These are phyloP conservation scores for Plectosphaerella plurivora DNA, from an alignment of 2,329 filamentous ascomycete genomes.

Conservation along the genomic window DNA sequence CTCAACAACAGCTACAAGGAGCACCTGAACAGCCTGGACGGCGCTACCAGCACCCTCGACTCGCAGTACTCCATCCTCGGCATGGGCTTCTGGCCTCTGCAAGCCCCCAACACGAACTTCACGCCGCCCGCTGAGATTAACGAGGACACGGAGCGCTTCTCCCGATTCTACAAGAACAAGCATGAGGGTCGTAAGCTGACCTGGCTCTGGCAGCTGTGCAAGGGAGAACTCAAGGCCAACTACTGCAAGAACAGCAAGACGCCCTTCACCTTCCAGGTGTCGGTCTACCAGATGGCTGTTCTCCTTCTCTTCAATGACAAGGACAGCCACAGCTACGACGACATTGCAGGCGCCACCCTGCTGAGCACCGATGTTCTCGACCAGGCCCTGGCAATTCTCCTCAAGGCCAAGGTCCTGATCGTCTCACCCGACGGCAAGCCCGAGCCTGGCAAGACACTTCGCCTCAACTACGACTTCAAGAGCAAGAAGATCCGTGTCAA, in stretches of 20 bases:
- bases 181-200: slow-evolving; percentile 94
- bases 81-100: slow-evolving; percentile 95
- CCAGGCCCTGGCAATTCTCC: slow-evolving; percentile 76
- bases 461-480: slow-evolving; percentile 92
- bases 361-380: slow-evolving; percentile 80
- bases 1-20: slow-evolving; percentile 86
- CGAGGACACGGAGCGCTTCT: slow-evolving; percentile 84
- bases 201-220: slow-evolving; percentile 98
- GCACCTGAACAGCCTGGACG: slow-evolving; percentile 60
- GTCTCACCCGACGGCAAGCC: slow-evolving; percentile 71
- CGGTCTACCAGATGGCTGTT: slow-evolving; percentile 96
- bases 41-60: slow-evolving; percentile 70
- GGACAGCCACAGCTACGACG: slow-evolving; percentile 79
- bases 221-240: slow-evolving; percentile 91
- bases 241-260: slow-evolving; percentile 88
- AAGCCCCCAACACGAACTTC: slow-evolving; percentile 82
- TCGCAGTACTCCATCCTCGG: slow-evolving; percentile 90
- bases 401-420: slow-evolving; percentile 87
- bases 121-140: slow-evolving; percentile 80
- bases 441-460: slow-evolving; percentile 72
- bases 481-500: slow-evolving; percentile 98
- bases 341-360: slow-evolving; percentile 77
- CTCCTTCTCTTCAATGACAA: slow-evolving; percentile 91
- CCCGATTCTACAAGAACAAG: slow-evolving; percentile 90
- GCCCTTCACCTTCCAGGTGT: slow-evolving; percentile 95